A percentile compares a stretch with the other conserved stretches of the same genome.
Evolutionary conservation across 1,139 yeast genomes (phyloP).

Genomic region (Yamadazyma oceani): DNA sequence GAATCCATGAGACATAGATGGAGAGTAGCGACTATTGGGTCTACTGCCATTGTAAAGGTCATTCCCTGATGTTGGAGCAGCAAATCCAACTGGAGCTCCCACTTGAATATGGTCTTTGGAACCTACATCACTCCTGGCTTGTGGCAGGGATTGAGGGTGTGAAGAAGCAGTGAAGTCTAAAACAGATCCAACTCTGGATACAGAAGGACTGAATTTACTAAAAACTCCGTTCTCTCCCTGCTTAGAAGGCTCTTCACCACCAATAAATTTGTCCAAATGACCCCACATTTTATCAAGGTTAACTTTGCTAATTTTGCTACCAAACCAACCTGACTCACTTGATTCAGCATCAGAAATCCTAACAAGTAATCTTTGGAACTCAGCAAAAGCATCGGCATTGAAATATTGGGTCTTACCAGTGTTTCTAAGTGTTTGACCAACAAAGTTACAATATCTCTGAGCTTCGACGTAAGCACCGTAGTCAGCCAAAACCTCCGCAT

Average conservation of each 20-base stretch:
- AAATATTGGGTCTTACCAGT: conserved; percentile 41
- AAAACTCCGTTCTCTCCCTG: conserved; percentile 54
- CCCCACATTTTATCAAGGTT: conserved; percentile 87
- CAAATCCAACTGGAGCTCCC: background rate
- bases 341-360: conserved; percentile 46
- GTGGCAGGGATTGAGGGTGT: conserved; percentile 12
- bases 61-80: background rate
- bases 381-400: conserved; percentile 33
- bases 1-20: conserved; percentile 3
- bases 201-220: conserved; percentile 69
- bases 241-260: conserved; percentile 68
- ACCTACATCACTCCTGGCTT: background rate
- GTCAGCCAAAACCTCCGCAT: conserved; percentile 67
- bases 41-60: conserved; percentile 1
- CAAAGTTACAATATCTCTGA: conserved; percentile 57
- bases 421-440: conserved; percentile 44
- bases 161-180: conserved; percentile 37
- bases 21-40: conserved; percentile 5
- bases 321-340: conserved; percentile 57
- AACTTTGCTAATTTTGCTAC: conserved; percentile 66
- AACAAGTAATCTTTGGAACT: conserved; percentile 41
- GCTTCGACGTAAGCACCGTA: conserved; percentile 57
- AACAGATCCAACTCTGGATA: conserved; percentile 54
- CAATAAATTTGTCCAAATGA: conserved; percentile 83
- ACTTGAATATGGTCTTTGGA: conserved; percentile 3